Base-by-base conservation (phyloP, 2,329 filamentous ascomycete genomes). In the Aspergillus fijiensis region DNA sequence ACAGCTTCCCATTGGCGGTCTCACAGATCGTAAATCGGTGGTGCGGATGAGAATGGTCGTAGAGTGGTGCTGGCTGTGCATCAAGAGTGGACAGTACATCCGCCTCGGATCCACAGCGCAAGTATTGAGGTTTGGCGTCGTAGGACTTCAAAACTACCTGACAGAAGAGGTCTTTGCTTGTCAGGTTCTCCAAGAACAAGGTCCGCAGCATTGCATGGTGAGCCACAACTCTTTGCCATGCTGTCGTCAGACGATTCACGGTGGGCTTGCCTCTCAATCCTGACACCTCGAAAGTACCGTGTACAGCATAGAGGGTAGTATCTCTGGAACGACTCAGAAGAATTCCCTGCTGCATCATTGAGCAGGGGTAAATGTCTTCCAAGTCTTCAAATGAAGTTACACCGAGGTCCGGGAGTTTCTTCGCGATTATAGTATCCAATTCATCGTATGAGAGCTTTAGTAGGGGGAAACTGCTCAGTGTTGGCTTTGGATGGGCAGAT, bases 11-110 rank as follows among this genome's bases (percentile, higher is more conserved):
- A 1, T 64, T 62, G 3, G 67, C 68, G 10, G 77, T 80, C 64
- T 77, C 74, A 57, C 78, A 81, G 33, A 82, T 73, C 0, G 74
- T 79, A 51, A 83, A 74, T 5, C 76, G 76, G 65, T 84, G 79
- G 29, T 80, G 76, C 3, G 81, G 76, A 10, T 72, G 61, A 5
- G 59, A 50, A 9, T 69, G 57, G 25, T 65, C 65, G 51, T 74
- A 72, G 3, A 65, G 49, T 50, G 70, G 65, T 5, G 69, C 66
- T 1, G 60, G 45, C 51, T 76, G 70, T 2, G 61, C 66, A 23
- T 77, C 67, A 14, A 77, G 67, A 0, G 65, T 68, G 5, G 63
- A 50, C 5, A 76, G 57, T 4, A 72, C 72, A 49, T 73, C 73
- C 11, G 55, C 59, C 4, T 76, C 69, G 5, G 63, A 63, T 5